Evolutionary conservation across 176 grass and related monocot genomes (phyloP).

Genomic region (Oryza rufipogon): DNA sequence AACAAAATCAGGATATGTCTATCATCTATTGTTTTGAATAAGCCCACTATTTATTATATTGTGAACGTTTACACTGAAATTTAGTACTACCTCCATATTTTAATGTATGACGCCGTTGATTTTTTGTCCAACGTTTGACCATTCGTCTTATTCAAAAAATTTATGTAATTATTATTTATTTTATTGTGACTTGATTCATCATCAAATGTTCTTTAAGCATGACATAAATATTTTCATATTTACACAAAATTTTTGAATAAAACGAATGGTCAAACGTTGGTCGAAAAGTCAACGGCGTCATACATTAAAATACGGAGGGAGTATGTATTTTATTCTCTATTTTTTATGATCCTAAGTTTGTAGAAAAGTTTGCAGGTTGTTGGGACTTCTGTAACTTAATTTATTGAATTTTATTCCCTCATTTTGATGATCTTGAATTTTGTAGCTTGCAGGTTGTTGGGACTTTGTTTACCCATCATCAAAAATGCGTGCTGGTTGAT

Average conservation of each 20-base stretch:
- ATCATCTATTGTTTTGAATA: not conserved
- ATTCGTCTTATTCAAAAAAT: too few species aligned
- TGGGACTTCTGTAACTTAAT: slow-evolving; percentile 54
- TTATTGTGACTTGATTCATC: too few species aligned
- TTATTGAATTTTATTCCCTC: not conserved
- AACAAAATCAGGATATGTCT: not conserved
- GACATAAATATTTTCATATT: too few species aligned
- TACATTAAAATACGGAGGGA: too few species aligned
- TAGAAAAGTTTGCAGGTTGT: slow-evolving; percentile 62
- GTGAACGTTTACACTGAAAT: not conserved
- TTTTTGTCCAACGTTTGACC: too few species aligned
- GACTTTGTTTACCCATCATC: slow-evolving; percentile 92
- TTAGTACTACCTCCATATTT: not conserved
- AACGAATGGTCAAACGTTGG: too few species aligned
- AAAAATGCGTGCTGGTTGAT: slow-evolving; percentile 95
- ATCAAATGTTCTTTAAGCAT: too few species aligned
- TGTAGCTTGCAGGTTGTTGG: slow-evolving; percentile 79
- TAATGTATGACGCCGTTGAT: too few species aligned
- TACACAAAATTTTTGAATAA: too few species aligned
- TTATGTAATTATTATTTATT: too few species aligned
- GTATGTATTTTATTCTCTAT: slow-evolving; percentile 1
- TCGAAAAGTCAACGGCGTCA: too few species aligned
- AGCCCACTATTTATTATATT: slow-evolving; percentile 29
- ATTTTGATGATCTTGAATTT: slow-evolving; percentile 35
- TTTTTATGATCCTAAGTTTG: slow-evolving; percentile 33